Evolutionary conservation across 176 grass and related monocot genomes (phyloP).

Genomic region (Oropetium thomaeum): DNA sequence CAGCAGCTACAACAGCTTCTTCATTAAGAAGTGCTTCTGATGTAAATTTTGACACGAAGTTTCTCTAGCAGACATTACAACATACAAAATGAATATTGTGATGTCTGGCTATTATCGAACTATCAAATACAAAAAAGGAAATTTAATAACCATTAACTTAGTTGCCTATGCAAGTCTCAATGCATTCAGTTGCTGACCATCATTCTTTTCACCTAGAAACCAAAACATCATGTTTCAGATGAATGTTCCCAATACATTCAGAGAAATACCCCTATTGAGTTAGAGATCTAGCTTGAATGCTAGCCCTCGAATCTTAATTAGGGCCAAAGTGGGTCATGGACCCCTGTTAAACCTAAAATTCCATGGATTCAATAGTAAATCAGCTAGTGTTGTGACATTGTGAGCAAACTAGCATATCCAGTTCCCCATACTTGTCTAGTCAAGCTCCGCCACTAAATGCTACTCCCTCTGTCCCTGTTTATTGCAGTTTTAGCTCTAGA

Average conservation of each 20-base stretch:
- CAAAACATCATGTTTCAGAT: background rate
- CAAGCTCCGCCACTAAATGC: too few species aligned
- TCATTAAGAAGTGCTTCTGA: slow-evolving; percentile 57
- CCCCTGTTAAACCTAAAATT: too few species aligned
- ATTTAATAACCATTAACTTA: background rate
- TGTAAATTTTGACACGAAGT: slow-evolving; percentile 30
- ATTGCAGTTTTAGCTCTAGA: too few species aligned
- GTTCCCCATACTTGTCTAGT: too few species aligned
- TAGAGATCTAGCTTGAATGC: background rate
- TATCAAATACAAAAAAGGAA: background rate
- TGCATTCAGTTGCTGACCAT: background rate
- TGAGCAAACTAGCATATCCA: too few species aligned
- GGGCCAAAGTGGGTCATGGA: too few species aligned
- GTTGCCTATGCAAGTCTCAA: background rate
- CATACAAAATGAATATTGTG: background rate
- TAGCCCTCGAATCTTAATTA: too few species aligned
- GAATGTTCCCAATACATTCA: background rate
- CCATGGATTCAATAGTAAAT: too few species aligned
- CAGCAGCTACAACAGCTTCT: slow-evolving; percentile 67
- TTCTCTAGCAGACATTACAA: slow-evolving; percentile 30
- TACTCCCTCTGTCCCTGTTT: too few species aligned
- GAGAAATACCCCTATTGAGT: background rate
- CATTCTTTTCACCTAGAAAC: background rate
- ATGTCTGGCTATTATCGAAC: background rate
- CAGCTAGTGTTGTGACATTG: too few species aligned